These are phyloP conservation scores for Sclerotiophoma versabilis DNA, from an alignment of 2,329 filamentous ascomycete species.

Conservation along the genomic window DNA sequence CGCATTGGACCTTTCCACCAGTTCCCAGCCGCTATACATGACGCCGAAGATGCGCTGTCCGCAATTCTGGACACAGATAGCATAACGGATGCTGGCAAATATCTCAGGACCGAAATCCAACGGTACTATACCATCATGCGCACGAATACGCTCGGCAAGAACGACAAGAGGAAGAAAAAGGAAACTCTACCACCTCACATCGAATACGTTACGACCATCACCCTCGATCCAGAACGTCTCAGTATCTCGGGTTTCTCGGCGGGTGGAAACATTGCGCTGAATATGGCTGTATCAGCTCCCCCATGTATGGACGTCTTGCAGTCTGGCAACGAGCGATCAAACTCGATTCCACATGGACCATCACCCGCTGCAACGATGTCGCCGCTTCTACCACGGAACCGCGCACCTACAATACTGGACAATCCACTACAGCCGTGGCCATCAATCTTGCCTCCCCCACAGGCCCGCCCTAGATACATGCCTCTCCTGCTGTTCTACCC, in stretches of 20 bases:
- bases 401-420: constrained; percentile 40
- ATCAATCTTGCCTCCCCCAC: constrained; percentile 43
- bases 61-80: constrained; percentile 51
- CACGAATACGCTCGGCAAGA: constrained; percentile 21
- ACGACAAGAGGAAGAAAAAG: constrained; percentile 25
- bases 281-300: constrained; percentile 49
- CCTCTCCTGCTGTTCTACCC: constrained; percentile 55
- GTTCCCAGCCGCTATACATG: constrained; percentile 57
- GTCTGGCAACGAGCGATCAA: constrained; percentile 6
- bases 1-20: constrained; percentile 56
- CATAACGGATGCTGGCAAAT: constrained; percentile 40
- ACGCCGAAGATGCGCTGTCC: constrained; percentile 56
- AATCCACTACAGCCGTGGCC: constrained; percentile 47
- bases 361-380: constrained; percentile 31
- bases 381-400: constrained; percentile 37
- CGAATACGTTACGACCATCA: constrained; percentile 32
- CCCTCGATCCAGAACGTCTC: constrained; percentile 51
- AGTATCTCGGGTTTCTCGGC: constrained; percentile 56
- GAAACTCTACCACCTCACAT: constrained; percentile 19
- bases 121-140: constrained; percentile 41
- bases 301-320: constrained; percentile 34
- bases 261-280: constrained; percentile 58
- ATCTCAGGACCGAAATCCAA: constrained; percentile 46
- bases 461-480: constrained; percentile 44
- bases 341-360: constrained; percentile 16